phyloP scores from a whole-genome alignment of 169 alveolate genomes.

The Plasmodium relictum region DNA sequence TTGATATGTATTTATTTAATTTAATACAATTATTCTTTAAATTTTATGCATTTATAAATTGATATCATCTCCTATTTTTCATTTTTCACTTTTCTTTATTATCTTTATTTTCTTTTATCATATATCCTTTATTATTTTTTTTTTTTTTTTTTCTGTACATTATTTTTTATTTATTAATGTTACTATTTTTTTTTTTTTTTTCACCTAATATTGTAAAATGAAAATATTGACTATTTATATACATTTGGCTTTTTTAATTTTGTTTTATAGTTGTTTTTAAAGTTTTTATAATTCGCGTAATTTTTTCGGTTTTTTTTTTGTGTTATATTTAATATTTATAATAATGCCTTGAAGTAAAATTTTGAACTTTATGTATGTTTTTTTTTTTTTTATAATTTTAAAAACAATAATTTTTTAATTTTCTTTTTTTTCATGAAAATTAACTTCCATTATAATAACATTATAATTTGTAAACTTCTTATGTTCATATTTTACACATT shows the following conservation, averaged over 20 bases:
- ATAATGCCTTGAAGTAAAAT: slow-evolving; percentile 1
- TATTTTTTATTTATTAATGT: not conserved
- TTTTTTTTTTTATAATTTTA: not conserved
- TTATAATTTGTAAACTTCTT: not conserved
- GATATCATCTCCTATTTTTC: not conserved
- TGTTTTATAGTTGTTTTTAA: slow-evolving; percentile 74
- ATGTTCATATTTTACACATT: not conserved
- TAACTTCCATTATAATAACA: not conserved
- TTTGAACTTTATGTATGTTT: slow-evolving; percentile 22
- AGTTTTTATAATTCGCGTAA: slow-evolving; percentile 47
- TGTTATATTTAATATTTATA: slow-evolving; percentile 2
- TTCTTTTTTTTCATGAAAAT: not conserved
- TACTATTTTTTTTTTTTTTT: not conserved
- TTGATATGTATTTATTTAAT: not conserved
- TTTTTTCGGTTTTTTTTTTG: slow-evolving; percentile 41
- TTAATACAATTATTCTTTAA: not conserved
- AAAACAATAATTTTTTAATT: not conserved
- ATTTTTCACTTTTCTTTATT: not conserved
- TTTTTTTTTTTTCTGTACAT: slow-evolving; percentile 4
- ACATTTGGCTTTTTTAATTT: slow-evolving; percentile 70
- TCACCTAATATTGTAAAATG: not conserved
- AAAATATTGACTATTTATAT: slow-evolving; percentile 6
- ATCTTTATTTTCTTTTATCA: not conserved
- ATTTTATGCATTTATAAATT: not conserved
- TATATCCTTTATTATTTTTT: not conserved